Conservation (phyloP, 768 basidiomycete genomes). For the Podaxis sp. region DNA sequence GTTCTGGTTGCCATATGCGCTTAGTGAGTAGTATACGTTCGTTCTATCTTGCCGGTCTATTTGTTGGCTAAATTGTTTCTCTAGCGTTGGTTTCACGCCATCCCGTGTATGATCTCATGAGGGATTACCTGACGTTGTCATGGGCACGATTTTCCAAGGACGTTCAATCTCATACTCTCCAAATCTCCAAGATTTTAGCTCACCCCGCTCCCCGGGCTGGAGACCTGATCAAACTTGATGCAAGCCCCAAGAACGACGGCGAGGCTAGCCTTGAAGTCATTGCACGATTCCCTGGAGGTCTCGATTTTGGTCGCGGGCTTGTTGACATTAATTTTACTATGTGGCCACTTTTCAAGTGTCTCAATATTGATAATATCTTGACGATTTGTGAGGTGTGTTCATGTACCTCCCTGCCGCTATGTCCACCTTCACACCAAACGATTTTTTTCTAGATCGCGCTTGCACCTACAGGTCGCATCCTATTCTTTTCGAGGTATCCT, state of each 20-base stretch:
- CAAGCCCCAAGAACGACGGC: conserved; percentile 62
- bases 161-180: conserved; percentile 88
- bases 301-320: conserved; percentile 88
- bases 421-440: neutral
- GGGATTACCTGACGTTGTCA: conserved; percentile 92
- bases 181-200: conserved; percentile 84
- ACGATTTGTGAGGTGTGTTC: conserved; percentile 80
- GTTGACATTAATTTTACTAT: conserved; percentile 95
- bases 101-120: conserved; percentile 93
- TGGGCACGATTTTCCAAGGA: conserved; percentile 96
- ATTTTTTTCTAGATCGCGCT: conserved; percentile 67
- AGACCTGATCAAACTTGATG: conserved; percentile 82
- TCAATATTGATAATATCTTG: conserved; percentile 92
- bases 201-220: conserved; percentile 87
- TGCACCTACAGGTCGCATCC: conserved; percentile 79
- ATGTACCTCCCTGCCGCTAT: neutral
- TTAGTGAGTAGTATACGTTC: conserved; percentile 56
- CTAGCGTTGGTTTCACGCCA: conserved; percentile 87
- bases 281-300: conserved; percentile 88
- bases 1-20: conserved; percentile 92
- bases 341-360: conserved; percentile 93
- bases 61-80: conserved; percentile 13
- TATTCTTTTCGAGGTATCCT: conserved; percentile 88
- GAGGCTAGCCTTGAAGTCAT: conserved; percentile 73
- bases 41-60: conserved; percentile 10